Conservation (phyloP, 768 basidiomycete genomes). For the Crucibulum laeve region DNA sequence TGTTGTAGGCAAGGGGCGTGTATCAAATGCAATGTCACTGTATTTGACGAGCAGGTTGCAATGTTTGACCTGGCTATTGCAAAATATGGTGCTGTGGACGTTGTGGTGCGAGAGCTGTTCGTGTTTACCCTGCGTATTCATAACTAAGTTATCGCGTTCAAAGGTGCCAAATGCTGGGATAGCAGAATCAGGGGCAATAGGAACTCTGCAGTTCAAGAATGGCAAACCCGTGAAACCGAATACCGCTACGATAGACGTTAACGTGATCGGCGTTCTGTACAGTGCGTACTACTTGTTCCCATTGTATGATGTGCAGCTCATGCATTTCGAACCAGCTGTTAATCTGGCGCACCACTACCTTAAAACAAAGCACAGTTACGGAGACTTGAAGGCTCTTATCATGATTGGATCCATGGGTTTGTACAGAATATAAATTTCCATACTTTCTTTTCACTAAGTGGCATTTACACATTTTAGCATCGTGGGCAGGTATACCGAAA, state of each 20-base stretch:
- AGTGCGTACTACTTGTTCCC: constrained; percentile 25
- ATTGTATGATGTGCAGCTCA: neutral
- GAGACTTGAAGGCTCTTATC: constrained; percentile 44
- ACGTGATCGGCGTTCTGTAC: constrained; percentile 43
- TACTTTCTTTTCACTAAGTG: neutral
- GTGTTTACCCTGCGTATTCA: neutral
- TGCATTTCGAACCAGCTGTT: constrained; percentile 25
- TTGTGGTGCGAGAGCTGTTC: constrained; percentile 36
- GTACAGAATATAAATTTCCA: constrained; percentile 5
- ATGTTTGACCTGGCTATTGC: constrained; percentile 46
- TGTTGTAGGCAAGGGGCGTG: constrained; percentile 33
- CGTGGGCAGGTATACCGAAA: constrained; percentile 40
- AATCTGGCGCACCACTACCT: constrained; percentile 52
- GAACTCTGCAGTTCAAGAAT: constrained; percentile 22
- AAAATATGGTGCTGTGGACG: constrained; percentile 44
- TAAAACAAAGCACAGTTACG: constrained; percentile 25
- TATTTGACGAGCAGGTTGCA: constrained; percentile 49
- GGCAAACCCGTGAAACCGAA: constrained; percentile 42
- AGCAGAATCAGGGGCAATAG: constrained; percentile 27
- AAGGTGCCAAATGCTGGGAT: constrained; percentile 51
- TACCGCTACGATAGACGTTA: constrained; percentile 43
- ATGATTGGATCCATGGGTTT: constrained; percentile 53
- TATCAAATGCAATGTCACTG: constrained; percentile 44
- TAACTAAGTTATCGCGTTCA: neutral
- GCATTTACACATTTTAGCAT: constrained; percentile 31